phyloP scores from a whole-genome alignment of 495 filamentous ascomycete genomes.

The Penicillium cataractarum region DNA sequence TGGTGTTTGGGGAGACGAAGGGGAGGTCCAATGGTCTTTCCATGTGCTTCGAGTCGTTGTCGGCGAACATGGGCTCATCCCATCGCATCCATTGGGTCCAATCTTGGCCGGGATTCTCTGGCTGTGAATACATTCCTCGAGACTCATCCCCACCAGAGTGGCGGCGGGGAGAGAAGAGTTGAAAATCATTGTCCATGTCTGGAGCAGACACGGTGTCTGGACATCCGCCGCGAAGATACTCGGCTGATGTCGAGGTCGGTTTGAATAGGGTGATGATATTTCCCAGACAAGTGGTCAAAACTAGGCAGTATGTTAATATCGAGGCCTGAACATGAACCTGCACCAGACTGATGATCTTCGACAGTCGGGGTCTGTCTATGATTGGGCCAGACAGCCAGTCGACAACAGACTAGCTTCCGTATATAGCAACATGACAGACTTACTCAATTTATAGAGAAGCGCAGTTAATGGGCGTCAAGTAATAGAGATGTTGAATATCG shows the following conservation, averaged over 20 bases:
- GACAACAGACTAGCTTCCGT: background rate
- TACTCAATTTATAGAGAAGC: constrained; percentile 10
- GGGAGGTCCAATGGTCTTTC: constrained; percentile 30
- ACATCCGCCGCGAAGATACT: constrained; percentile 27
- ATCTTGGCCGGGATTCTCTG: constrained; percentile 42
- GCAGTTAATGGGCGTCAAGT: background rate
- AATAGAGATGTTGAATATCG: background rate
- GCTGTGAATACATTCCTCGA: constrained; percentile 21
- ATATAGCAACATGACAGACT: constrained; percentile 9
- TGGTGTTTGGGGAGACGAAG: constrained; percentile 37
- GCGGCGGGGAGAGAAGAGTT: constrained; percentile 43
- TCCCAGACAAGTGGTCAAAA: constrained; percentile 2
- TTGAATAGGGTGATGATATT: constrained; percentile 9
- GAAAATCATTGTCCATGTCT: constrained; percentile 45
- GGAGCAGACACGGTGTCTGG: constrained; percentile 28
- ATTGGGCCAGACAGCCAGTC: no score
- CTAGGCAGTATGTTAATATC: constrained; percentile 14
- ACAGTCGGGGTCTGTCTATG: background rate
- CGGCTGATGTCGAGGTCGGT: background rate
- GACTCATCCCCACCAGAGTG: constrained; percentile 31
- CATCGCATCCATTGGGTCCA: constrained; percentile 58
- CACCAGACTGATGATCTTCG: background rate
- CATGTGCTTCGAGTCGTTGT: constrained; percentile 29
- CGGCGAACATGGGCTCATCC: constrained; percentile 45
- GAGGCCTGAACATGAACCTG: background rate